Evolutionary conservation across 768 basidiomycete genomes (phyloP).

Genomic region (Mycena venus): DNA sequence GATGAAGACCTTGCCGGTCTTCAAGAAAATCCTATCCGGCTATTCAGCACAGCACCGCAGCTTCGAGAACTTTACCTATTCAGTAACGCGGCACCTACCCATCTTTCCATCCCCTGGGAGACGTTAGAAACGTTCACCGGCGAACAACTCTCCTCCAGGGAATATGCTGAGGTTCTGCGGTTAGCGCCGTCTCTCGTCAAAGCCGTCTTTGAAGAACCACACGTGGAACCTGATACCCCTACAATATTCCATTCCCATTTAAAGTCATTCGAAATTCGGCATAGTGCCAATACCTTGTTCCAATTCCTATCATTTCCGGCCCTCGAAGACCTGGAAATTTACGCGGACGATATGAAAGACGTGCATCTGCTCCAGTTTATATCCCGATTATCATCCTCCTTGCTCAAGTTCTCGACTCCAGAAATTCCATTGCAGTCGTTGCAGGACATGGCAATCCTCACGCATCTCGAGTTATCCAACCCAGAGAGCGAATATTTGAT

Average conservation of each 20-base stretch:
- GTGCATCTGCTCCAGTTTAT: background rate
- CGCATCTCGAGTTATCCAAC: background rate
- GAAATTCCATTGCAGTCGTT: background rate
- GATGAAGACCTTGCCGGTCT: background rate
- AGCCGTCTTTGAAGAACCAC: background rate
- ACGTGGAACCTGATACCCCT: background rate
- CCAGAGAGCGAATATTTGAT: background rate
- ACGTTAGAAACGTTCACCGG: background rate
- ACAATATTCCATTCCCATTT: background rate
- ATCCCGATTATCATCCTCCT: background rate
- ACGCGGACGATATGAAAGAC: background rate
- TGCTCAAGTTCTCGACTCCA: background rate
- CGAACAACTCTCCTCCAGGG: background rate
- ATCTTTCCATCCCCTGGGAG: background rate
- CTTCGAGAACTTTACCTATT: background rate
- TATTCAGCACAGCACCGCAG: background rate
- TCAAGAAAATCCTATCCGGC: background rate
- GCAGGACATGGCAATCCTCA: background rate
- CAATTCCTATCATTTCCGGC: background rate
- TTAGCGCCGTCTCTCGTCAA: background rate
- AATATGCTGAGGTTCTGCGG: background rate
- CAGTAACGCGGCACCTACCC: background rate
- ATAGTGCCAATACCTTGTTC: background rate
- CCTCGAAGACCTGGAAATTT: background rate
- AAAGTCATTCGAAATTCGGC: background rate